Percentiles rank a stretch among this genome's conserved stretches.
phyloP scores from a whole-genome alignment of 306 rosid species.

The Prunus padus region DNA sequence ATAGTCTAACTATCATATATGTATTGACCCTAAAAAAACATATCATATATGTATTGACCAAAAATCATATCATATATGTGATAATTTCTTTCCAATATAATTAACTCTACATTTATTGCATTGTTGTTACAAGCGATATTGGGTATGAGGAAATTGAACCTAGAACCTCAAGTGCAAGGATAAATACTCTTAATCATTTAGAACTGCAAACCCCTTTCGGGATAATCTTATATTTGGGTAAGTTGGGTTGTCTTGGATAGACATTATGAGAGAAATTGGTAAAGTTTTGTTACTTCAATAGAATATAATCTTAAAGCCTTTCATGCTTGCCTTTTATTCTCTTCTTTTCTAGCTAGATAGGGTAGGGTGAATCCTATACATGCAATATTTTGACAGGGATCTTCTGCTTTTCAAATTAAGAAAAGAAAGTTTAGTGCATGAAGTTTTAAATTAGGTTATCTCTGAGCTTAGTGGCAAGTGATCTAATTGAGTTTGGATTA shows the following conservation, averaged over 20 bases:
- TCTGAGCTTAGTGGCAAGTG: slow-evolving; percentile 30
- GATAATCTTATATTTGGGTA: neutral
- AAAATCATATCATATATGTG: neutral
- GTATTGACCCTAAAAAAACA: neutral
- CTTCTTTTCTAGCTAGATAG: neutral
- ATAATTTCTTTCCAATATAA: neutral
- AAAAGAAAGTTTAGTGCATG: slow-evolving; percentile 28
- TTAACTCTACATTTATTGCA: neutral
- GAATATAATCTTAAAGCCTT: neutral
- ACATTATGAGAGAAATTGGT: neutral
- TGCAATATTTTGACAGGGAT: slow-evolving; percentile 7
- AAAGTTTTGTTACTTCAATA: neutral
- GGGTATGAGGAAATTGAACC: no score
- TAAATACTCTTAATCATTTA: no score
- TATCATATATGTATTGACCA: no score
- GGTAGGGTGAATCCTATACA: neutral
- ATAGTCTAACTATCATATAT: neutral
- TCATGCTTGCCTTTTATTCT: neutral
- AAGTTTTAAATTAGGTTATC: slow-evolving; percentile 29
- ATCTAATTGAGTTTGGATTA: slow-evolving; percentile 23
- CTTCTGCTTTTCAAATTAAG: slow-evolving; percentile 23
- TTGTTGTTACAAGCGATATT: neutral
- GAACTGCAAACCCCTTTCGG: accelerated
- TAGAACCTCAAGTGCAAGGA: accelerated
- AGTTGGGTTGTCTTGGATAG: neutral